These are phyloP conservation scores for Pseudogymnoascus sp. DNA, from an alignment of 2,329 filamentous ascomycete genomes.

Conservation along the genomic window DNA sequence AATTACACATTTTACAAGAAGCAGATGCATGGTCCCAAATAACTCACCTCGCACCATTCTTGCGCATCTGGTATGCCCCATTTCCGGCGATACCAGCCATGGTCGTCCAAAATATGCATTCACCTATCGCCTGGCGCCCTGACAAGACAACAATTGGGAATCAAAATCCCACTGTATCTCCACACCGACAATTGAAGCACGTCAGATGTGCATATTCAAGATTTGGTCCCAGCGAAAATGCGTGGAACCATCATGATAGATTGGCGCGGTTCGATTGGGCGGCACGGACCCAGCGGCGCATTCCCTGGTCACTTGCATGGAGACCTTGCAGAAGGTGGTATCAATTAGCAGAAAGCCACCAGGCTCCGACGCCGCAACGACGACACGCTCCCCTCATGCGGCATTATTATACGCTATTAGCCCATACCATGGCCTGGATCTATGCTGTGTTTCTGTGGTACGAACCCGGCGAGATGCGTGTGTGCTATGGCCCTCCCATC, in stretches of 20 bases:
- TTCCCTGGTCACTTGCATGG: neutral
- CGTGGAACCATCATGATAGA: neutral
- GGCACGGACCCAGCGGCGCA: neutral
- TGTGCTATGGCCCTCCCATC: neutral
- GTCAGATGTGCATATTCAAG: neutral
- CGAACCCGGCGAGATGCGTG: neutral
- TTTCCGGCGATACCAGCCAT: conserved; percentile 1
- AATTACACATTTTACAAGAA: neutral
- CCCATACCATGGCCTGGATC: neutral
- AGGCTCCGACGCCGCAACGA: neutral
- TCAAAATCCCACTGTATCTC: conserved; percentile 5
- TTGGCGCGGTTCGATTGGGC: neutral
- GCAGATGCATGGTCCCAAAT: neutral
- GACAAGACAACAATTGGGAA: neutral
- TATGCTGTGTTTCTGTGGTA: neutral
- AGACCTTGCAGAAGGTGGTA: neutral
- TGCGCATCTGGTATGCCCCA: neutral
- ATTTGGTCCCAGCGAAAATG: neutral
- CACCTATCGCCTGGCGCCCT: neutral
- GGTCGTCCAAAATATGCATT: neutral
- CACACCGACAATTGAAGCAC: neutral
- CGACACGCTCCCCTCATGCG: neutral
- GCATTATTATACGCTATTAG: neutral
- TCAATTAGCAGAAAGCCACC: neutral
- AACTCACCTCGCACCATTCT: neutral